Evolutionary conservation across 2,329 filamentous ascomycete genomes (phyloP), one percentile per base, ranked within the genome.

Genomic region (Verticillium alfalfae): DNA sequence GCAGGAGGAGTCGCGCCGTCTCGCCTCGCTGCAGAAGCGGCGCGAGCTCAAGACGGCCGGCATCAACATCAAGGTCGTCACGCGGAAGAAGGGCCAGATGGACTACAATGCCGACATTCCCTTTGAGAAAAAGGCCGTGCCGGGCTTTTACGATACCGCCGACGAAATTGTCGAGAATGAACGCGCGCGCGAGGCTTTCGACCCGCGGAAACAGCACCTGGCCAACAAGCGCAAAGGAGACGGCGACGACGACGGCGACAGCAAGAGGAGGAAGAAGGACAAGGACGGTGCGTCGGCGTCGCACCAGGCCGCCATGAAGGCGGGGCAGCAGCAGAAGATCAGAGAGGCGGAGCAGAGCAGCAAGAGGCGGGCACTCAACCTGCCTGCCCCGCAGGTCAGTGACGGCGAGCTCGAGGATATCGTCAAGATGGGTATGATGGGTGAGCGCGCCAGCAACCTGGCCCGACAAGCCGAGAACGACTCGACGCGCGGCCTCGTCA

Each of bases 21-120:
- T 99, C 65, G 95, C 95, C 1, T 87, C 94, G 41, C 79, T 99
- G 65, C 95, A 98, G 79, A 99, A 99, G 80, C 88, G 95, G 45
- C 87, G 95, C 68, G 95, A 99, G 78, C 86, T 99, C 67, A 99
- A 99, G 79, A 96, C 93, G 72, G 93, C 95, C 1, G 95, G 95
- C 57, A 98, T 99, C 78, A 99, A 99, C 75, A 93, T 98, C 79
- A 99, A 98, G 77, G 88, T 98, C 62, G 88, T 88, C 2, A 95
- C 90, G 15, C 87, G 90, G 64, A 98, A 98, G 80, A 88, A 92
- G 80, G 95, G 95, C 0, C 90, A 98, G 79, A 99, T 99, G 92
- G 95, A 99, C 76, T 99, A 99, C 81, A 99, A 99, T 76, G 95
- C 95, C 69, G 95, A 99, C 69, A 96, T 99, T 66, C 95, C 95